phyloP scores from a whole-genome alignment of 805 yeast genomes.

The Starmera pachycereana region DNA sequence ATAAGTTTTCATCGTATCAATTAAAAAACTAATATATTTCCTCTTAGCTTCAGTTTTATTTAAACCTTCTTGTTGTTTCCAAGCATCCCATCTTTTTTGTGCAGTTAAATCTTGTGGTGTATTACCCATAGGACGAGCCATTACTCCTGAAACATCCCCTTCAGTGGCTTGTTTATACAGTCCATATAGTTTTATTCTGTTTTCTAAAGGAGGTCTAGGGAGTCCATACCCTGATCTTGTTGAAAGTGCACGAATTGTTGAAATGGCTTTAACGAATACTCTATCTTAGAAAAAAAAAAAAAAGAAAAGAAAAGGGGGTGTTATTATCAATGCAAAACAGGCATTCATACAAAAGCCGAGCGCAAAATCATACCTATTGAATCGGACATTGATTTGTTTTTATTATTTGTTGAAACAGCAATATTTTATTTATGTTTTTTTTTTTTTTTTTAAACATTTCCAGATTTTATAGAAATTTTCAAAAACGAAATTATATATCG shows the following conservation, averaged over 20 bases:
- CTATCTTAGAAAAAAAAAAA: constrained; percentile 40
- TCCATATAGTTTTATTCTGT: constrained; percentile 62
- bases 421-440: too few relatives aligned
- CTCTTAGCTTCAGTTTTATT: constrained; percentile 64
- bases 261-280: constrained; percentile 73
- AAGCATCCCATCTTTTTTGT: constrained; percentile 73
- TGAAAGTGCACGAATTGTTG: constrained; percentile 67
- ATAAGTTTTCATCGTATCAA: constrained; percentile 62
- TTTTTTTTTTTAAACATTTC: too few relatives aligned
- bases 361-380: constrained; percentile 38
- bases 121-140: constrained; percentile 55
- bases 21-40: constrained; percentile 52
- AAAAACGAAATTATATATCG: too few relatives aligned
- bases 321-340: too few relatives aligned
- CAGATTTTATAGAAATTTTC: too few relatives aligned
- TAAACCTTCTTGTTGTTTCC: constrained; percentile 68
- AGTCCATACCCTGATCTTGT: constrained; percentile 51
- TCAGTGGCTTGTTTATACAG: constrained; percentile 85
- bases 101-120: constrained; percentile 57
- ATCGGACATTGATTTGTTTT: constrained; percentile 30
- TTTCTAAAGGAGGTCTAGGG: constrained; percentile 70
- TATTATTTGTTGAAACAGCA: neutral
- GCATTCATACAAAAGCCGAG: too few relatives aligned
- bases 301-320: too few relatives aligned
- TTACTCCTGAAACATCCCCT: constrained; percentile 65